phyloP scores from a whole-genome alignment of 2,329 filamentous ascomycete species.

The Ophiocordyceps camponoti-leonardi region DNA sequence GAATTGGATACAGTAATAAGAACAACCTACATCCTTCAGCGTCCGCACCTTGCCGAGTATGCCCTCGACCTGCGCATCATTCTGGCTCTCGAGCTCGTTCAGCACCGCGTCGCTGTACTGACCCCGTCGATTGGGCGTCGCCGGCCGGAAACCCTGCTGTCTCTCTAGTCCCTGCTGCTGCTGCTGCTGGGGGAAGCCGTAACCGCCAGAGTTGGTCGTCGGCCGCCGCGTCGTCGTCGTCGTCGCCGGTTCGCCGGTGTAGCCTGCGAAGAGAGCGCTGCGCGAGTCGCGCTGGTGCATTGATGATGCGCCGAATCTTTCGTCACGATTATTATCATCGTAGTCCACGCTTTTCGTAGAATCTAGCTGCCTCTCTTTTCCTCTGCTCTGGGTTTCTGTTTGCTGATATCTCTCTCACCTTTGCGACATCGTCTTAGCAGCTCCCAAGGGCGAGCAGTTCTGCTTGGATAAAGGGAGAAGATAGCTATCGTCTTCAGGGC shows the following conservation, averaged over 20 bases:
- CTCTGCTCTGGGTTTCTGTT: neutral
- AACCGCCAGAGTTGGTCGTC: conserved; percentile 13
- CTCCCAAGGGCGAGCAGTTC: too few relatives aligned
- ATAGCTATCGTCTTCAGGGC: too few relatives aligned
- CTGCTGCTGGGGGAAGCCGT: conserved; percentile 21
- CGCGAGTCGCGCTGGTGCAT: conserved; percentile 60
- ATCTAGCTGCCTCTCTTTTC: too few relatives aligned
- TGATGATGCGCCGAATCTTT: conserved; percentile 48
- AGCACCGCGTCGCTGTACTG: conserved; percentile 88
- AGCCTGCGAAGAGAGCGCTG: conserved; percentile 60
- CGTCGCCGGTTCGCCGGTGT: conserved; percentile 28
- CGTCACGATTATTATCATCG: neutral
- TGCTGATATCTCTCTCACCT: neutral
- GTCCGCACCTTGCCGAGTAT: conserved; percentile 79
- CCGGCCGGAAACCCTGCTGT: conserved; percentile 36
- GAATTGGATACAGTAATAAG: neutral
- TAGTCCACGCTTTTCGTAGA: too few relatives aligned
- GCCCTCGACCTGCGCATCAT: conserved; percentile 78
- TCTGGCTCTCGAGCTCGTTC: conserved; percentile 88
- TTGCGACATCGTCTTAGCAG: neutral
- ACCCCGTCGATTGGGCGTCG: conserved; percentile 62
- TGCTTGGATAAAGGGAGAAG: too few relatives aligned
- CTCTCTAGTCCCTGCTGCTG: conserved; percentile 7
- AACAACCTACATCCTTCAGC: conserved; percentile 61
- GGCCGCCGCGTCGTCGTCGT: conserved; percentile 2